Base-by-base conservation (phyloP, 164 flowering plant genomes). In the Vitis rotundifolia region DNA sequence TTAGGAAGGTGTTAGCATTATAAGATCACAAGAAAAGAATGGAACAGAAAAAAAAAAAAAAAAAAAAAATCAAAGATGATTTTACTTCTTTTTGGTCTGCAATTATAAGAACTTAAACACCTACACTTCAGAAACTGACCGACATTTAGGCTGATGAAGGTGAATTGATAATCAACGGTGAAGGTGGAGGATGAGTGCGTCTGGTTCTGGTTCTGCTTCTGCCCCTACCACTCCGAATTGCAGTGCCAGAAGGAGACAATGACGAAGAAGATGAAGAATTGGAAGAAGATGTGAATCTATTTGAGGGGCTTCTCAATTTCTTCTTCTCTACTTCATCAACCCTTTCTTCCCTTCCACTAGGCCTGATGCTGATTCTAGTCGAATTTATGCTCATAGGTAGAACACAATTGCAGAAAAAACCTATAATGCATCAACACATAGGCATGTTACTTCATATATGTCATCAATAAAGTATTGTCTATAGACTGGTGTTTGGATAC, bases 321-420 rank as follows among this genome's bases (percentile, higher is more conserved):
- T 72, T 82, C 77, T 82, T 82, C 67, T 80, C 86, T 37, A 44
- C 84, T 10, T 79, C 84, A 52, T 56, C 48, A 3, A 22, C 37
- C 59, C 78, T 81, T 44, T 76, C 82, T 68, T 79, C 80, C 4
- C 59, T 73, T 63, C 64, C 74, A 29, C 3, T 37, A 37, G 5
- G 44, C 44, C 44, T 77, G 78, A 37, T 84, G 82, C 51, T 78
- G 57, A 49, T 73, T 73, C 73, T 84, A 1, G 82, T 82, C 0
- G 84, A 64, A 19, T 79, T 77, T 56, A 84, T 29, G 19, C 71
- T 84, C 66, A 50, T 82, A 9, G 89, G 91, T 62, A 87, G 78
- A 54, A 87, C 83, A 76, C 91, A 87, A 58, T 81, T 81, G 74
- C 91, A 87, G 12, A 85, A 53, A 12, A 82, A 80, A 12, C 88